Base-by-base conservation (phyloP, 306 rosid genomes). In the Bauhinia variegata region DNA sequence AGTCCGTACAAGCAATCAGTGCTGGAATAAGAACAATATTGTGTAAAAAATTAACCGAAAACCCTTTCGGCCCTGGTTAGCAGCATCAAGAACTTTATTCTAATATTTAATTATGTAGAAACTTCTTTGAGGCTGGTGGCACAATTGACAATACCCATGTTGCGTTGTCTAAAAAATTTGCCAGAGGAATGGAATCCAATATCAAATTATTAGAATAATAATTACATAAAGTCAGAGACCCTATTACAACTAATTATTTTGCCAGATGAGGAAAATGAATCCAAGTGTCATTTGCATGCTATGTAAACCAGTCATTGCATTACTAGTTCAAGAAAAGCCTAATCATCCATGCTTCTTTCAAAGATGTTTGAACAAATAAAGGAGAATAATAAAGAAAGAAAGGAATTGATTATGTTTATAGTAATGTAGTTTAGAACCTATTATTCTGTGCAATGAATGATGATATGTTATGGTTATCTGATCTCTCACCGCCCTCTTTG, bases 21-120 rank as follows among this genome's bases (percentile, higher is more conserved):
- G 64, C 46, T 41, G 58, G 89, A 79, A 81, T 83, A 87, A 82
- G 79, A 84, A 78, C 79, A 72, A 52, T 54, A 8, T 8, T 8
- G 48, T 37, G 23, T 31, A 57, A 36, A 74, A 46, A 65, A 74
- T 73, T 70, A 16, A 63, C 36, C 39, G 10, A 67, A 42, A 54
- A 19, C 54, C 23, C 81, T 82, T 78, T 76, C 75, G 86, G 89
- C 61, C 55, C 53, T 28, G 53, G 57, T 57, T 82, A 78, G 34
- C 28, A 75, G 86, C 84, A 80, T 78, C 81, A 71, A 64, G 60
- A 69, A 69, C 73, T 67, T 63, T 70, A 75, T 58, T 38, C 38
- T 71, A 43, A 59, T 60, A 39, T 73, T 74, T 23, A 23, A 16
- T 10, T 55, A 16, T 48, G 59, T 54, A 14, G 30, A 54, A 62